Base-by-base conservation (phyloP, 2,329 filamentous ascomycete species). In the Cladosporium sp. region DNA sequence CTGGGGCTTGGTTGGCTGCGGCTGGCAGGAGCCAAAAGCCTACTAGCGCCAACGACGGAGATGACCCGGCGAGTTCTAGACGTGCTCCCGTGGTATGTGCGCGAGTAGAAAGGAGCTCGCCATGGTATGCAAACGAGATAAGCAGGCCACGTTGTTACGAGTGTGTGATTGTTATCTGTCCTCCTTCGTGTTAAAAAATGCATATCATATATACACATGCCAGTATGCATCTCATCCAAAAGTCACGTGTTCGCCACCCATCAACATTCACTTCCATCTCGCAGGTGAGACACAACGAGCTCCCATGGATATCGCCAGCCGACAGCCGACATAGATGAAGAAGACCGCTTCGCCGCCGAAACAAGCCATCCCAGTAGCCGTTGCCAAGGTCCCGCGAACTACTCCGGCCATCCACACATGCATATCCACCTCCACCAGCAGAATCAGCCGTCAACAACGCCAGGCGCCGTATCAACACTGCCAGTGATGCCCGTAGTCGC, bases 331-430 rank as follows among this genome's bases (percentile, higher is more conserved):
- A 25, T 23, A 26, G 28, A 54, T 14, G 36, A 58, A 46, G 36
- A 46, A 43, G 56, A 36, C 56, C 56, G 54, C 23, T 28, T 39
- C 54, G 54, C 21, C 32, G 32, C 21, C 32, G 32, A 58, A 46
- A 58, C 56, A 58, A 57, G 32, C 54, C 32, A 57, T 25, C 54
- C 54, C 36, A 46, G 56, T 25, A 30, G 39, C 56, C 56, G 56
- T 58, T 58, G 56, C 56, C 56, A 58, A 58, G n/a, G 56, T 58
- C 21, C 8, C 5, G 23, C 36, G 18, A 46, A 58, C 56, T 43
- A 43, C 56, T 39, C 36, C 56, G 34, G 14, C 36, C 56, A 25
- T 26, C 32, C 32, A 57, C 54, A 23, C 39, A 46, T 46, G 39
- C 18, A 43, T 43, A 21, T 46, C 39, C 54, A 57, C 30, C 32